These are phyloP conservation scores for Juglanconis sp. DNA, from an alignment of 2,329 filamentous ascomycete genomes.

Conservation along the genomic window DNA sequence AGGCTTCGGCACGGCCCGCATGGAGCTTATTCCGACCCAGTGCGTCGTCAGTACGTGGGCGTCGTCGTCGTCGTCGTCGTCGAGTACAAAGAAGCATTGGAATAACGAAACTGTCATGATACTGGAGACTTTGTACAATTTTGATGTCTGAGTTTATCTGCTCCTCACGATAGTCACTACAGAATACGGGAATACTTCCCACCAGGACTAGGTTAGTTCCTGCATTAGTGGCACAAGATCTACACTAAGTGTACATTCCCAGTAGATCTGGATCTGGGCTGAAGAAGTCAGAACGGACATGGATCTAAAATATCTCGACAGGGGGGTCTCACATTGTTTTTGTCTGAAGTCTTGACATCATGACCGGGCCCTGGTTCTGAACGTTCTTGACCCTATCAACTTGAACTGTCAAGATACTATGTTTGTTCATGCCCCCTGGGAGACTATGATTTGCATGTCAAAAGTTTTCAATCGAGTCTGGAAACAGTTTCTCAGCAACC, in stretches of 20 bases:
- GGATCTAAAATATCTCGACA: neutral
- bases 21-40: neutral
- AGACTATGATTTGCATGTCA: no score
- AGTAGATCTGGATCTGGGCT: neutral
- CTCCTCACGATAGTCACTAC: no score
- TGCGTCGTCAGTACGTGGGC: neutral
- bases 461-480: neutral
- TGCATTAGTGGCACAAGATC: constrained; percentile 5
- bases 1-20: neutral
- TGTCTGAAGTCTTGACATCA: constrained; percentile 23
- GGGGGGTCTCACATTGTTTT: neutral
- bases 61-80: no score
- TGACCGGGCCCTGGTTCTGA: constrained; percentile 33
- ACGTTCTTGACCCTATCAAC: no score
- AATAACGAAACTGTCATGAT: no score
- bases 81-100: no score
- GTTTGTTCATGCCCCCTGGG: no score
- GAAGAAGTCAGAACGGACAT: neutral
- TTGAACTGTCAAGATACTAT: no score
- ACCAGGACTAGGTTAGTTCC: neutral
- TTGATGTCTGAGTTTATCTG: no score
- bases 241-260: neutral
- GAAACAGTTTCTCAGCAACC: neutral
- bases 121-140: no score
- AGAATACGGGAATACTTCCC: no score